Evolutionary conservation across 257 asterid genomes (phyloP).

Genomic region (Nicotiana attenuata): DNA sequence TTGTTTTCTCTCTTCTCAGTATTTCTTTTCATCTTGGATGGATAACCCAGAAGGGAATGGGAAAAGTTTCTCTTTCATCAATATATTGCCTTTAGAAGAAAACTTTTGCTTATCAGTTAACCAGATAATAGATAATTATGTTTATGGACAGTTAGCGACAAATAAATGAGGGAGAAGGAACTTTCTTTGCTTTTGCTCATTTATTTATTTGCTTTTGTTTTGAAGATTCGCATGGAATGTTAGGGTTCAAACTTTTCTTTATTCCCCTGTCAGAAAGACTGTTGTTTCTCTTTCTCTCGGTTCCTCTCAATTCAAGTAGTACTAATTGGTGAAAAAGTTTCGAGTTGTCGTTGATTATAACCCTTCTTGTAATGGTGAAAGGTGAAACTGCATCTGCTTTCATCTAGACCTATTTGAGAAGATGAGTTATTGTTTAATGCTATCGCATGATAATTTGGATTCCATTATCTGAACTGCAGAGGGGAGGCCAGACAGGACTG

Average conservation of each 20-base stretch:
- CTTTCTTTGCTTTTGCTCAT: background rate
- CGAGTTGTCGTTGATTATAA: background rate
- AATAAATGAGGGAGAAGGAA: background rate
- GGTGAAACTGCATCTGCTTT: background rate
- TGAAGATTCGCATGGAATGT: background rate
- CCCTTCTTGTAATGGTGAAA: background rate
- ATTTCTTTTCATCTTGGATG: background rate
- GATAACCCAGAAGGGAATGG: background rate
- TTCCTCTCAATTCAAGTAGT: background rate
- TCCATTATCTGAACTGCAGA: constrained; percentile 46
- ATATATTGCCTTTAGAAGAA: background rate
- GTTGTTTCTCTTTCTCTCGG: background rate
- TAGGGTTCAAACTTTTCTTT: background rate
- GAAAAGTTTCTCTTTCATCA: background rate
- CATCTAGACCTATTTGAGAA: background rate
- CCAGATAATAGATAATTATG: background rate
- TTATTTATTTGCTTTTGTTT: background rate
- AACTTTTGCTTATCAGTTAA: background rate
- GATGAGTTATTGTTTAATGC: background rate
- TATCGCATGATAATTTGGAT: background rate
- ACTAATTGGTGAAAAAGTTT: constrained; percentile 6
- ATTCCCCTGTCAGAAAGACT: background rate
- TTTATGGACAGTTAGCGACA: background rate
- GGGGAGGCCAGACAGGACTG: constrained; percentile 92
- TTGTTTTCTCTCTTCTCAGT: background rate